Evolutionary conservation across 2,329 filamentous ascomycete genomes (phyloP).

Genomic region (Keithomyces neogunnii): DNA sequence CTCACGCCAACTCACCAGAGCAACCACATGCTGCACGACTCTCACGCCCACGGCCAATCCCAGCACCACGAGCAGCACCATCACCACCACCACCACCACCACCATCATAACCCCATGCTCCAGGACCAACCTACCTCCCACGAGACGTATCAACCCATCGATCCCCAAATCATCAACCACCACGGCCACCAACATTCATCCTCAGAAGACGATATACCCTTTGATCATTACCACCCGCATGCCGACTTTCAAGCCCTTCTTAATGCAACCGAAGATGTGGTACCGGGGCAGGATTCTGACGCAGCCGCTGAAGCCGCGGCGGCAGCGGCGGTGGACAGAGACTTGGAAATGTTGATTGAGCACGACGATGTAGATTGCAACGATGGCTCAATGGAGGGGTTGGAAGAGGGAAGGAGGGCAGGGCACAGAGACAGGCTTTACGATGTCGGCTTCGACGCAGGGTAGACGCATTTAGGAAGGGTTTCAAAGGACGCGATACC

Average conservation of each 20-base stretch:
- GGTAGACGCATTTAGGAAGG: conserved; percentile 1
- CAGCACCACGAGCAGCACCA: conserved; percentile 7
- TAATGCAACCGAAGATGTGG: conserved; percentile 35
- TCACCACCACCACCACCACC: conserved; percentile 12
- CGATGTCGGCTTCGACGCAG: conserved; percentile 19
- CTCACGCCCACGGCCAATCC: conserved; percentile 12
- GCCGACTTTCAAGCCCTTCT: conserved; percentile 47
- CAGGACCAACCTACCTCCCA: conserved; percentile 20
- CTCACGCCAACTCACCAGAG: conserved; percentile 20
- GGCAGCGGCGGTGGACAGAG: conserved; percentile 36
- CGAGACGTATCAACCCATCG: conserved; percentile 43
- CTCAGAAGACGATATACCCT: conserved; percentile 22
- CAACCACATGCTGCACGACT: conserved; percentile 11
- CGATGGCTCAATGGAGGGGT: conserved; percentile 14
- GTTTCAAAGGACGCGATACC: too few species aligned
- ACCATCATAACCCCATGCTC: conserved; percentile 26
- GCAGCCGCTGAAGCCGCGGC: conserved; percentile 16
- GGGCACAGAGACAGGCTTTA: conserved; percentile 19
- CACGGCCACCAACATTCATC: conserved; percentile 18
- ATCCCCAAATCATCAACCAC: conserved; percentile 48
- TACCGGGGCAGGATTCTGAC: conserved; percentile 9
- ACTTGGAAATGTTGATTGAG: conserved; percentile 44
- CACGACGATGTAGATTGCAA: conserved; percentile 36
- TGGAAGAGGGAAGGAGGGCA: conserved; percentile 11
- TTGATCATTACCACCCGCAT: conserved; percentile 33